Percentiles rank a stretch among this genome's conserved stretches.
Conservation (phyloP, 106 monocot genomes). For the Chionographis japonica region DNA sequence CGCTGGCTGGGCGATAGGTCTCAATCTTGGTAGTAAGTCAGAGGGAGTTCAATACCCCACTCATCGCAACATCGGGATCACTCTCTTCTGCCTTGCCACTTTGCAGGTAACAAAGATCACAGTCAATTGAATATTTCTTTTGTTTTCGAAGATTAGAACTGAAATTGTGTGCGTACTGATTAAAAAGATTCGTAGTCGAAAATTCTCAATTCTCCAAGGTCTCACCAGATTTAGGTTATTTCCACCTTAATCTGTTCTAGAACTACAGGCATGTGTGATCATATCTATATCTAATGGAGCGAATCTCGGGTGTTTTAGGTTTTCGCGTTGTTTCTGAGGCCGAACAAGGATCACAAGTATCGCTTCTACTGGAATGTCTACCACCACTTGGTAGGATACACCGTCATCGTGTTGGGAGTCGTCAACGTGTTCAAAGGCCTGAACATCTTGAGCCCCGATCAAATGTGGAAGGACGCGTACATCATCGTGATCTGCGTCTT, state of each 20-base stretch:
- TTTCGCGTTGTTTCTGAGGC: conserved; percentile 13
- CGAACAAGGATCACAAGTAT: conserved; percentile 17
- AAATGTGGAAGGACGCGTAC: conserved; percentile 3
- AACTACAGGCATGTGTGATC: too few species aligned
- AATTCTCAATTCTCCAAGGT: too few species aligned
- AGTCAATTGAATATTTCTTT: not conserved
- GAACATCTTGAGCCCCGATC: conserved; percentile 4
- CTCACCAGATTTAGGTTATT: too few species aligned
- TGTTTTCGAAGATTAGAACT: not conserved
- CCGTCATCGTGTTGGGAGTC: conserved; percentile 6
- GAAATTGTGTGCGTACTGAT: too few species aligned
- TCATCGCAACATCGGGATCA: conserved; percentile 36
- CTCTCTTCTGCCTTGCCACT: conserved; percentile 37
- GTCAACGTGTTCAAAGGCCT: conserved; percentile 19
- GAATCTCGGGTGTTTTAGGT: not conserved
- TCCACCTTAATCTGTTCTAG: too few species aligned
- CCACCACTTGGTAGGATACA: conserved; percentile 15
- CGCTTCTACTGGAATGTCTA: conserved; percentile 19
- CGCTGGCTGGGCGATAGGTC: conserved; percentile 42
- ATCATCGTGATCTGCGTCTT: not conserved
- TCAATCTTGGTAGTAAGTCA: conserved; percentile 32
- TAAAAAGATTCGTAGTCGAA: too few species aligned
- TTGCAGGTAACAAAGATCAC: conserved; percentile 19
- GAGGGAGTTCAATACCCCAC: conserved; percentile 16
- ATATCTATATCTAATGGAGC: too few species aligned